phyloP scores from a whole-genome alignment of 352 stramenopile genomes.

The Phytophthora lateralis region DNA sequence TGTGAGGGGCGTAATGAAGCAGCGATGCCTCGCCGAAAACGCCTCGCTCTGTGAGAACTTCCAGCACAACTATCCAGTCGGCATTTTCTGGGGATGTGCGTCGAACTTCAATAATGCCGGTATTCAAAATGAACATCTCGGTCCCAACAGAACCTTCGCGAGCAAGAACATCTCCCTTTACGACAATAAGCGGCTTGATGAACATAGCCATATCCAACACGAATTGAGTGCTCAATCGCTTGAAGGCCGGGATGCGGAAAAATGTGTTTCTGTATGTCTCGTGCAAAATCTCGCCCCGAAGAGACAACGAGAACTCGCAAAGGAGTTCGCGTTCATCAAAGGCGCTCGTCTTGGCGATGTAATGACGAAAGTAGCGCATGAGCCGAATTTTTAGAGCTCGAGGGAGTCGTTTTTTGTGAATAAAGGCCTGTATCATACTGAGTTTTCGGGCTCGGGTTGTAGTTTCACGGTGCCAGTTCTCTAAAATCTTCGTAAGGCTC shows the following conservation, averaged over 20 bases:
- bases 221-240: conserved; percentile 75
- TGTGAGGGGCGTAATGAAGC: conserved; percentile 74
- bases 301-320: conserved; percentile 75
- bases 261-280: conserved; percentile 82
- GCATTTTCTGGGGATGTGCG: conserved; percentile 54
- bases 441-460: conserved; percentile 60
- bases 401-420: conserved; percentile 65
- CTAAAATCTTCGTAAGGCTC: conserved; percentile 84
- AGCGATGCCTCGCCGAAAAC: conserved; percentile 77
- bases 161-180: conserved; percentile 69
- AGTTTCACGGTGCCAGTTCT: conserved; percentile 77
- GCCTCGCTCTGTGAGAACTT: conserved; percentile 69
- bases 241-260: conserved; percentile 73
- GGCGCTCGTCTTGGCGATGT: conserved; percentile 76
- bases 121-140: conserved; percentile 87
- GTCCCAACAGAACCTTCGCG: conserved; percentile 68
- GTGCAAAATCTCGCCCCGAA: conserved; percentile 75
- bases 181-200: conserved; percentile 80
- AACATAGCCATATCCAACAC: conserved; percentile 88
- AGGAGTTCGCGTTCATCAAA: conserved; percentile 81
- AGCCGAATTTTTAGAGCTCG: conserved; percentile 54
- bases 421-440: conserved; percentile 68
- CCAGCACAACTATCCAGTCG: conserved; percentile 75
- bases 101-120: conserved; percentile 72
- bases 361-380: conserved; percentile 80